Evolutionary conservation across 2,329 filamentous ascomycete genomes (phyloP).

Genomic region (Diaporthe velutina): DNA sequence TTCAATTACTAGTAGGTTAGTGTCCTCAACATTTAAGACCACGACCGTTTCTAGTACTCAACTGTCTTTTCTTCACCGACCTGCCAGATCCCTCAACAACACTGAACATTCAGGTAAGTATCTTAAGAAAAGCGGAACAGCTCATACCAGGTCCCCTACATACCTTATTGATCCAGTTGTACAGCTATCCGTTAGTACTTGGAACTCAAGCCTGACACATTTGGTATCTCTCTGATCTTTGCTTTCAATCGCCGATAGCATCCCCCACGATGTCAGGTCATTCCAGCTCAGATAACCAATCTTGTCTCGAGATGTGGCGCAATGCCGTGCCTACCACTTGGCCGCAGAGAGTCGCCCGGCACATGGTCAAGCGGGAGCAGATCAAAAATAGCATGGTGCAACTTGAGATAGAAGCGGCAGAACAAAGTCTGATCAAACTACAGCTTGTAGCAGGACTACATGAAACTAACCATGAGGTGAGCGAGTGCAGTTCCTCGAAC

Average conservation of each 20-base stretch:
- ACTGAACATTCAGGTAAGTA: no score
- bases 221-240: neutral
- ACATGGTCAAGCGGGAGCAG: neutral
- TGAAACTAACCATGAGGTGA: neutral
- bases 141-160: neutral
- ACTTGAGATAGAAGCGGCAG: neutral
- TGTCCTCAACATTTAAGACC: neutral
- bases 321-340: neutral
- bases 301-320: neutral
- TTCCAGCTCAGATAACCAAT: no score
- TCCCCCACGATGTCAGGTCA: neutral
- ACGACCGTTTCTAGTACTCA: neutral
- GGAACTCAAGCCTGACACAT: neutral
- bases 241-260: neutral
- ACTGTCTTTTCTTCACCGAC: neutral
- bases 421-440: neutral
- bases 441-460: neutral
- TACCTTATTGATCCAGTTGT: neutral
- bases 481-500: no score
- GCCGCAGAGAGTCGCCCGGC: neutral
- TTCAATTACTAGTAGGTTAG: neutral
- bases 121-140: neutral
- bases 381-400: neutral
- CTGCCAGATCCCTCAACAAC: neutral
- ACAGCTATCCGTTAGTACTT: neutral